Base-by-base conservation (phyloP, 345 rosid species). In the Gossypium bickii region DNA sequence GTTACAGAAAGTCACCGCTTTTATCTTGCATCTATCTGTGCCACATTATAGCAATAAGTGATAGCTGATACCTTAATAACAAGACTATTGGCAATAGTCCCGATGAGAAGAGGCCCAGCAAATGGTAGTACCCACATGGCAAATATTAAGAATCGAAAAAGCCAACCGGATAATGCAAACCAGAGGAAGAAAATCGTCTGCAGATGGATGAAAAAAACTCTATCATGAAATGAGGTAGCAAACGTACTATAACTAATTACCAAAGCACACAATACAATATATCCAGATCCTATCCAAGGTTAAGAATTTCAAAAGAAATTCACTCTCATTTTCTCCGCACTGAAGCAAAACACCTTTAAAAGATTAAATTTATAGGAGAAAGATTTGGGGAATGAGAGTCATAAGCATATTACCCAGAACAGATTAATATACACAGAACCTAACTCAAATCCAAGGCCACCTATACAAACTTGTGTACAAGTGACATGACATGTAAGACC, bases 161-260 rank as follows among this genome's bases (percentile, higher is more conserved):
- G 85, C 98, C 97, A 94, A 75, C 98, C 98, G 67, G 98, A 92
- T 71, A 92, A 84, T 2, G 97, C 90, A 85, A 92, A 89, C 98
- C 98, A 94, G 63, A 92, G 86, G 81, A 94, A 88, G 85, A 94
- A 90, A 49, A 91, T 78, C 65, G 88, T 87, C 98, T 94, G 62
- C 80, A 71, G 76, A 47, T 18, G 45, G 66, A 64, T 3, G 53
- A 77, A 25, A 20, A 34, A 22, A 22, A 4, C 22, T 16, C 59
- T 52, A 51, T 25, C 45, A 10, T 52, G 25, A 70, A 47, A 70
- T 70, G 47, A 70, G 60, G 0, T 69, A 17, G 59, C 25, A 45
- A 25, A 67, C 18, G 43, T 20, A 44, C 44, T 69, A 67, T 47
- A 47, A 25, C 20, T 27, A 67, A 48, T 47, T 13, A 25, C 20